Base-by-base conservation (phyloP, 495 filamentous ascomycete species). In the Alectoria sarmentosa region DNA sequence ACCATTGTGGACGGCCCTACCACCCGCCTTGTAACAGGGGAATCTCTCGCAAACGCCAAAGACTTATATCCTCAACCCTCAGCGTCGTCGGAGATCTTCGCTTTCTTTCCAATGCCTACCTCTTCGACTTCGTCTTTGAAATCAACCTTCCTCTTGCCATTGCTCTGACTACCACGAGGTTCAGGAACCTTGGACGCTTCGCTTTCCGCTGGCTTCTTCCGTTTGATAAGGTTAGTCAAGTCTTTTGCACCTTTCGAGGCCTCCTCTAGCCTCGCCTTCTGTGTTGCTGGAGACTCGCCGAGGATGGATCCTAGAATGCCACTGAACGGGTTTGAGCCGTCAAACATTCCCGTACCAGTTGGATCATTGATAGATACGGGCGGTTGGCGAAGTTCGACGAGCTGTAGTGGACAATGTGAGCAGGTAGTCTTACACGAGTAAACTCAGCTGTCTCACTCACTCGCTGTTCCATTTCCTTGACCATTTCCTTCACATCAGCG, bases 381-480 rank as follows among this genome's bases (percentile, higher is more conserved):
- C 3, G 90, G 84, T 61, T 86, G 86, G 30, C 80, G 85, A 9
- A 96, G 84, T 61, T 98, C 93, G 59, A 81, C 69, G 56, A 96
- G 84, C 87, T 90, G 64, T 60, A 41, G 19, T 55, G 34, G 10
- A 23, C 9, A 36, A 7, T 23, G 57, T 58, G 23, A 69, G 38
- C 3, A 54, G 42, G 17, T 54, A 42, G 14, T 3, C 3, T 28
- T 54, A 14, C 23, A 23, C 46, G 13, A 7, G 36, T 14, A 17
- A 58, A 62, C 11, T 9, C 59, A 56, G 34, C 58, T 46, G 64
- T 28, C 32, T 17, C 28, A 76, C 79, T 81, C 79, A 89, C 86
- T 72, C 88, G 77, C 76, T 88, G 85, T 78, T 95, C 87, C 90
- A 96, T 93, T 69, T 96, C 91, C 48, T 80, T 82, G 44, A 96